A percentile compares a stretch with the other conserved stretches of the same genome.
These are phyloP conservation scores for Pichia gijzeniarum DNA, from an alignment of 805 yeast genomes.

Conservation along the genomic window DNA sequence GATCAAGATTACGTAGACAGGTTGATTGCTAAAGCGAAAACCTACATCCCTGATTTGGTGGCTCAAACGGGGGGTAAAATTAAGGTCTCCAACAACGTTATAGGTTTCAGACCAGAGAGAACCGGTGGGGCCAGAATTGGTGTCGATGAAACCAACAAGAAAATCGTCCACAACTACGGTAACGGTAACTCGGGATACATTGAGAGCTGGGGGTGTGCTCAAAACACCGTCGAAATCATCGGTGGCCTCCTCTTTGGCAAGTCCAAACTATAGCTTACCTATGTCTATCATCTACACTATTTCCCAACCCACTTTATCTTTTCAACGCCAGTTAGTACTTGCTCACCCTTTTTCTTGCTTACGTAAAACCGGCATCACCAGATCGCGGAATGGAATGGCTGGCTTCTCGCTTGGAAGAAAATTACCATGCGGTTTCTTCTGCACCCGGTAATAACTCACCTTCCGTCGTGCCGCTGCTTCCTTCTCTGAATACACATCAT, in stretches of 20 bases:
- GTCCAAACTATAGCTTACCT: conserved; percentile 4
- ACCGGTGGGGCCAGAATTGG: conserved; percentile 47
- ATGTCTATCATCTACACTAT: too few species aligned
- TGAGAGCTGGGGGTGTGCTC: conserved; percentile 52
- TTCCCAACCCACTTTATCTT: too few species aligned
- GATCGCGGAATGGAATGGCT: too few species aligned
- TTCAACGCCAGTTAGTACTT: too few species aligned
- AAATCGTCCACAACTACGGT: conserved; percentile 61
- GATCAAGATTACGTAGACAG: conserved; percentile 44
- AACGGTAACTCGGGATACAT: conserved; percentile 23
- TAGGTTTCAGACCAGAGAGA: conserved; percentile 69
- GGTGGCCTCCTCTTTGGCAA: not conserved
- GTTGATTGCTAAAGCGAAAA: conserved; percentile 36
- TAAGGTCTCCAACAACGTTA: conserved; percentile 46
- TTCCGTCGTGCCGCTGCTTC: too few species aligned
- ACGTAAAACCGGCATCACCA: too few species aligned
- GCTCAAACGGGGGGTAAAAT: conserved; percentile 17
- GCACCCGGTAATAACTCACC: too few species aligned
- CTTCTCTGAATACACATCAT: too few species aligned
- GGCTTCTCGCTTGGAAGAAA: too few species aligned
- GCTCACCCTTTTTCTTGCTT: too few species aligned
- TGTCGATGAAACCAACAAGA: conserved; percentile 19
- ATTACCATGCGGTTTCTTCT: too few species aligned
- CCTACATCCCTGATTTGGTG: conserved; percentile 47
- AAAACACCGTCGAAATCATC: conserved; percentile 16